Evolutionary conservation across 805 yeast species (phyloP), one percentile per base, ranked within the genome.

Genomic region (Ogataea paradorogensis): DNA sequence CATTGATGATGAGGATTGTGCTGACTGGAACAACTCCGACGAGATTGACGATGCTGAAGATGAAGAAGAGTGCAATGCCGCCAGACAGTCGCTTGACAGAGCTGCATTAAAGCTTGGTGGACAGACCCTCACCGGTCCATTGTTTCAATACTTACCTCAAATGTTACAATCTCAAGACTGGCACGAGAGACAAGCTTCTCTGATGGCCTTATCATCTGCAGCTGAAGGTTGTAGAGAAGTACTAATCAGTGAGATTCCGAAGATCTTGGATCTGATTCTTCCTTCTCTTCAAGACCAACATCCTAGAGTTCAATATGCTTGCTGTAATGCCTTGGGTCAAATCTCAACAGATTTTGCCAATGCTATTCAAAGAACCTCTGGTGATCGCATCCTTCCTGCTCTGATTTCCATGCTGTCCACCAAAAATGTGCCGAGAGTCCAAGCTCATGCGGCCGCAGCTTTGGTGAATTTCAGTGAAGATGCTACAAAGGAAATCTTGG

Each of bases 361-460:
- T 53, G 71, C 74, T 11, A 83, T 93, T 43, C 98, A 93, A 67
- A 73, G 82, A 52, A 80, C 85, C 35, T 74, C 88, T 15, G 95
- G 90, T 46, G 77, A 76, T 50, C 70, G 84, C 48, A 80, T 93
- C 31, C 70, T 93, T 40, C 98, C 98, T 6, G 93, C 95, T 2
- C 72, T 93, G 49, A 85, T 93, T 39, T 80, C 95, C 9, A 87
- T 78, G 69, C 73, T 93, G 37, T 80, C 82, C 2, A 71, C 74
- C 46, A 74, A 74, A 47, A 78, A 88, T 34, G 90, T 83, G 42
- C 91, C 95, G 36, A 73, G 98, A 56, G 99, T 93, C 16, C 98
- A 91, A 67, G 87, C 96, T 0, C 99, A 93, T 59, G 98, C 97
- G 13, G 97, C 99, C 30, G 99, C 99, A 37, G 99, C 99, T 0